Conservation (phyloP, 495 filamentous ascomycete genomes). For the Xylaria venustula region DNA sequence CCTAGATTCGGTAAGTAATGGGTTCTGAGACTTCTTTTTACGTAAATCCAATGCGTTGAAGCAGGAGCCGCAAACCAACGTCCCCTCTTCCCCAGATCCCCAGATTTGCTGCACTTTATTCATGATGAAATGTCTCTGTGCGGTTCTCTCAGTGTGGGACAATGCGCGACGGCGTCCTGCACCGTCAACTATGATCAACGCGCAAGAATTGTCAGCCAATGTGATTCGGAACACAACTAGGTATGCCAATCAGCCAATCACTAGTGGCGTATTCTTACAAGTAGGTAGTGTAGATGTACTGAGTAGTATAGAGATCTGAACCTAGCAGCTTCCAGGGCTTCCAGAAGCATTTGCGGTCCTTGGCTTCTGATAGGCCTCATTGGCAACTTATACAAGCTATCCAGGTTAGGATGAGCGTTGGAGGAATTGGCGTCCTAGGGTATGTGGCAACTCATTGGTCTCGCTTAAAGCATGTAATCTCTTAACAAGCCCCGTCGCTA, state of each 20-base stretch:
- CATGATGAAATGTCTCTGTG: neutral
- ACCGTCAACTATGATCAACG: neutral
- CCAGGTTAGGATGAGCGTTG: neutral
- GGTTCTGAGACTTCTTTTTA: too few relatives aligned
- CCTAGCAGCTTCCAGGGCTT: too few relatives aligned
- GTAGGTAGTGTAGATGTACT: neutral
- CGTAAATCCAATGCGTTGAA: neutral
- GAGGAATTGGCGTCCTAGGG: neutral
- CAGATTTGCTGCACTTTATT: neutral
- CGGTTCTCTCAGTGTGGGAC: neutral
- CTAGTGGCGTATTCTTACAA: neutral
- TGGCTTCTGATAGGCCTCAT: neutral
- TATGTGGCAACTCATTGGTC: neutral
- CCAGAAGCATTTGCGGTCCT: slow-evolving; percentile 1
- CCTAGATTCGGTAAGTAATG: too few relatives aligned
- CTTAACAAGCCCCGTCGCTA: neutral
- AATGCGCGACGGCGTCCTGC: neutral
- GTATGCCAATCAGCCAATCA: too few relatives aligned
- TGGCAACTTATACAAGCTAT: neutral
- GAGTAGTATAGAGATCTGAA: neutral
- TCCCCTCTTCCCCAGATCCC: slow-evolving; percentile 1
- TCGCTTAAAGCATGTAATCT: slow-evolving; percentile 1
- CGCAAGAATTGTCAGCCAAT: too few relatives aligned
- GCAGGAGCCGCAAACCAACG: slow-evolving; percentile 2
- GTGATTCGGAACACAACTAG: too few relatives aligned